Evolutionary conservation across 1,284 basidiomycete genomes (phyloP), one percentile per base, ranked within the genome.

Genomic region (Rhodotorula sp.): DNA sequence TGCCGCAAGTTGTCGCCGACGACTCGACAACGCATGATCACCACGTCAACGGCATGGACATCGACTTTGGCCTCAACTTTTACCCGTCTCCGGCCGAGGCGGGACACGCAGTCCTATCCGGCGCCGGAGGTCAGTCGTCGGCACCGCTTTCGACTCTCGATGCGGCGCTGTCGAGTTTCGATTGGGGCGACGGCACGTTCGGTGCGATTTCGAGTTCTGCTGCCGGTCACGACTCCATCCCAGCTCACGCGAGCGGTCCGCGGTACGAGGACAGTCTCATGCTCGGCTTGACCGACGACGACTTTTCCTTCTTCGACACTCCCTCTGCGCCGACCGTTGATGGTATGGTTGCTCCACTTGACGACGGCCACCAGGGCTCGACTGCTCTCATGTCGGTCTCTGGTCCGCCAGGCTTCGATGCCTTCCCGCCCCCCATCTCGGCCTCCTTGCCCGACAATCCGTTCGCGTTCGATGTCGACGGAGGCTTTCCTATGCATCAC

Each of bases 281-380:
- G 51, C 69, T 71, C 57, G 74, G 73, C 26, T 58, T 79, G 21
- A 79, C 76, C 0, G 78, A 79, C 49, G 78, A 79, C 64, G 78
- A 79, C 65, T 79, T 79, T 46, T 78, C 76, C 23, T 79, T 78
- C 58, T 79, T 79, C 62, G 78, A 79, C 65, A 71, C 71, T 8
- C 76, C 78, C 21, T n/a, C 51, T 15, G 61, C 72, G 8, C 72
- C 72, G 5, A n/a, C 61, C 2, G 34, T 69, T 15, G 58, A 20
- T 46, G 31, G 48, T 14, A 23, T 14, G 20, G 14, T n/a, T 21
- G n/a, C 26, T 18, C n/a, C 39, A 10, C 39, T 43, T 10, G 39
- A 10, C 10, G 39, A 43, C 39, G 39, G 39, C 39, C 39, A 14
- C 39, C 10, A 1, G 39, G 39, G 39, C 39, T 43, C 39, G 1